Evolutionary conservation across 495 filamentous ascomycete genomes (phyloP).

Genomic region (Wilcoxina mikolae): DNA sequence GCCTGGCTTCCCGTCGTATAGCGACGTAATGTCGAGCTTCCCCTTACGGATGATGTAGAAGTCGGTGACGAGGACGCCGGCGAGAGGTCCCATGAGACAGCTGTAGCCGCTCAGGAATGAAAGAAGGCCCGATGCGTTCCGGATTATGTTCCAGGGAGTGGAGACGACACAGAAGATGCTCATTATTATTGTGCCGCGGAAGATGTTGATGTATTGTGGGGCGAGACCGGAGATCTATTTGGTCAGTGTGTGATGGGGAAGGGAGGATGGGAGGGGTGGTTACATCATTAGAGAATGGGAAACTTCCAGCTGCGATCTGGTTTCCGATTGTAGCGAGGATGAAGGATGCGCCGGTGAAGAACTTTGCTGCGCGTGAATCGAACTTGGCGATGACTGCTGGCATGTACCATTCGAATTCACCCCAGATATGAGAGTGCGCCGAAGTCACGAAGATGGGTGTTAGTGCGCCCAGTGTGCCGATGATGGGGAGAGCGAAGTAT

Average conservation of each 20-base stretch:
- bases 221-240: constrained; percentile 29
- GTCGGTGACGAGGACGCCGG: constrained; percentile 36
- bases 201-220: constrained; percentile 34
- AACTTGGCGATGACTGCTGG: constrained; percentile 32
- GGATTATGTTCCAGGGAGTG: constrained; percentile 40
- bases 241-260: too few species aligned
- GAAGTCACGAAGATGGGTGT: constrained; percentile 33
- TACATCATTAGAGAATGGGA: constrained; percentile 33
- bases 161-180: constrained; percentile 33
- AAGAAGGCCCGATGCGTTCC: constrained; percentile 33
- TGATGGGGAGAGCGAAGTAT: constrained; percentile 32
- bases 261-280: not conserved
- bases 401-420: constrained; percentile 33
- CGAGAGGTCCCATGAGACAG: constrained; percentile 36
- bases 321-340: constrained; percentile 35
- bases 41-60: constrained; percentile 33
- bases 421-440: constrained; percentile 30
- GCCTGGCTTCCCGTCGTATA: constrained; percentile 30
- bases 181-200: constrained; percentile 30
- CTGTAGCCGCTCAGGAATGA: constrained; percentile 36
- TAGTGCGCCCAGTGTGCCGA: constrained; percentile 33
- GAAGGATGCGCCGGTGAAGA: constrained; percentile 31
- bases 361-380: constrained; percentile 33
- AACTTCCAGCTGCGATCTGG: constrained; percentile 31
- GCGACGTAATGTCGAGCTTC: constrained; percentile 30